Evolutionary conservation across 345 rosid genomes (phyloP), one percentile per base, ranked within the genome.

Genomic region (Carallia pectinifolia): DNA sequence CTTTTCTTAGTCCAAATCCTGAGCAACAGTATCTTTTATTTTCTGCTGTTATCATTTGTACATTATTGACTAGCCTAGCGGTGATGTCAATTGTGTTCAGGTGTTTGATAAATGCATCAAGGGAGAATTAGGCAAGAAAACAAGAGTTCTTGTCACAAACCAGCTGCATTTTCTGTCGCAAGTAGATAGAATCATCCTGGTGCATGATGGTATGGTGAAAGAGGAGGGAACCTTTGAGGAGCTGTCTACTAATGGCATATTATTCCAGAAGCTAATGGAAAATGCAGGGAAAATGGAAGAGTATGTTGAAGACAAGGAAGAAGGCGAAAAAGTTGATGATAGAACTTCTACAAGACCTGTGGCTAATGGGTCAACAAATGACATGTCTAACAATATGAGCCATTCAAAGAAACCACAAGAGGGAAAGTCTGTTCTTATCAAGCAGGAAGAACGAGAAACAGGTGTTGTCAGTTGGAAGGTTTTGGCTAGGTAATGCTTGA

Each of bases 231-330:
- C 98, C 67, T 95, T 90, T 80, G 98, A 92, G 73, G 89, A 92
- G 55, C 85, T 95, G 56, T 92, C 91, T 27, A 77, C 71, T 58
- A 88, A 69, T 76, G 99, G 98, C 36, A 66, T 75, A 53, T 65
- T 85, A 81, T 95, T 95, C 82, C 92, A 89, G 72, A 92, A 83
- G 83, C 87, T 92, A 38, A 92, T 95, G 97, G 97, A 95, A 87
- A 92, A 95, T 87, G 99, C 99, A 5, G 99, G 99, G 31, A 95
- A 95, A 84, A 89, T 95, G 87, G 99, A 95, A 86, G 98, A 95
- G 54, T 89, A 86, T 74, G 87, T 62, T 27, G 99, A 89, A 74
- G 99, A 88, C 77, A 81, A 79, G 70, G 90, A 77, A 72, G 85
- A 79, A 71, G 84, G 71, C 58, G 84, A 88, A 68, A 71, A 70